phyloP scores from a whole-genome alignment of 129 eudicot genomes.

The Kitagawia praeruptora region DNA sequence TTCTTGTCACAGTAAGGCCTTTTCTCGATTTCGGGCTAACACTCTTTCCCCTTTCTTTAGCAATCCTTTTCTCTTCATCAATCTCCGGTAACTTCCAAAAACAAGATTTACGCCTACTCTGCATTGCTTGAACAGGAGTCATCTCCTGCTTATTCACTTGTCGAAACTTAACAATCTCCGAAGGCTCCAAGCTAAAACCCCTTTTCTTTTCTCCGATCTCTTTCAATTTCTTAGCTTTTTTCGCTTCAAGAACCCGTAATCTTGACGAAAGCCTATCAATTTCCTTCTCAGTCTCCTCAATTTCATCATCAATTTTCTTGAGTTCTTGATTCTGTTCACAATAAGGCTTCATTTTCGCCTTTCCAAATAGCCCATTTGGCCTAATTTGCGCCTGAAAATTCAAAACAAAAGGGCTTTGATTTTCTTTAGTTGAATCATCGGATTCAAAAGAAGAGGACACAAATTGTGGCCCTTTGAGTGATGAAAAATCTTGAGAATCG shows the following conservation, averaged over 20 bases:
- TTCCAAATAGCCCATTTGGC: conserved; percentile 14
- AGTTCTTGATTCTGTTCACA: conserved; percentile 11
- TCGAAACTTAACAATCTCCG: conserved; percentile 8
- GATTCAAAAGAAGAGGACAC: conserved; percentile 44
- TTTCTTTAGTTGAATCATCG: conserved; percentile 52
- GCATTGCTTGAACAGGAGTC: conserved; percentile 42
- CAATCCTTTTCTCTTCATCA: conserved; percentile 40
- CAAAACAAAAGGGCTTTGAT: conserved; percentile 37
- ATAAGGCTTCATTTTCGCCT: conserved; percentile 16
- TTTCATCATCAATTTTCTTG: conserved; percentile 57
- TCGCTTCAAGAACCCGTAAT: conserved; percentile 46
- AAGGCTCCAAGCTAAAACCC: conserved; percentile 39
- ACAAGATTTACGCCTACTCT: conserved; percentile 73
- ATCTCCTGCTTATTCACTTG: conserved; percentile 20
- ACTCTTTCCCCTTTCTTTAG: conserved; percentile 35
- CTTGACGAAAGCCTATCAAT: conserved; percentile 48
- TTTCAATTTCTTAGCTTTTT: conserved; percentile 35
- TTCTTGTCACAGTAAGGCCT: conserved; percentile 9
- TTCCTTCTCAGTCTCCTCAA: conserved; percentile 63
- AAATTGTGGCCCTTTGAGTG: conserved; percentile 10
- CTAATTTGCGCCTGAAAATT: conserved; percentile 22
- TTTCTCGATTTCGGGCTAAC: conserved; percentile 48
- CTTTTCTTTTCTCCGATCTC: conserved; percentile 43
- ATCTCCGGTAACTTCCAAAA: conserved; percentile 73
- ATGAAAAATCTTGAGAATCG: conserved; percentile 10